Percentiles rank a stretch among this genome's conserved stretches.
Evolutionary conservation across 2,329 filamentous ascomycete species (phyloP).

Genomic region (Aspergillus pseudoviridinutans): DNA sequence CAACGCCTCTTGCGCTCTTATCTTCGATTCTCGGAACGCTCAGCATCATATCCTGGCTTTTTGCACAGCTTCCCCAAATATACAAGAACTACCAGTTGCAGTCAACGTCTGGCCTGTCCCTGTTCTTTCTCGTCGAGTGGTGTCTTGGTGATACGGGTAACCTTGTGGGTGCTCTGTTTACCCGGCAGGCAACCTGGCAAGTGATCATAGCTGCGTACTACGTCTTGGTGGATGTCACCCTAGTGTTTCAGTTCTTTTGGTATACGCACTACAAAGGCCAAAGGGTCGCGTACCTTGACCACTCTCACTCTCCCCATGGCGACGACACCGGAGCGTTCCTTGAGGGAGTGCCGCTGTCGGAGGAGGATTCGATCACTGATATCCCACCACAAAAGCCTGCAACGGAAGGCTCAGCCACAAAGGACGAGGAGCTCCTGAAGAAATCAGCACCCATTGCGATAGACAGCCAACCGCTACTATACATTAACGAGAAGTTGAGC

Average conservation of each 20-base stretch:
- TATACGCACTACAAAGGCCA: constrained; percentile 56
- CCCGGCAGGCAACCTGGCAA: constrained; percentile 63
- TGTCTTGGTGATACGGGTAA: constrained; percentile 62
- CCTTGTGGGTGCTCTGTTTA: constrained; percentile 59
- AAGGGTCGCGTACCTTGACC: constrained; percentile 33
- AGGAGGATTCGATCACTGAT: constrained; percentile 22
- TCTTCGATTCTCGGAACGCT: constrained; percentile 58
- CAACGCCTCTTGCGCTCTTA: constrained; percentile 58
- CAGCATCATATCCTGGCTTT: constrained; percentile 65
- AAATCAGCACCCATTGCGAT: constrained; percentile 16
- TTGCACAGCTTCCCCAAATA: constrained; percentile 66
- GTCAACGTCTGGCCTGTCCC: constrained; percentile 61
- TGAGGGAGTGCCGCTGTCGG: constrained; percentile 36
- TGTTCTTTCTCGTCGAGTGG: constrained; percentile 65
- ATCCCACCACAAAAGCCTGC: constrained; percentile 13
- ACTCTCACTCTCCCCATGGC: constrained; percentile 25
- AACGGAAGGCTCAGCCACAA: constrained; percentile 20
- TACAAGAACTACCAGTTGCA: constrained; percentile 63
- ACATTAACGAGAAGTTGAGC: constrained; percentile 33
- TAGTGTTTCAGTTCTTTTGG: constrained; percentile 63
- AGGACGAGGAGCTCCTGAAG: constrained; percentile 25
- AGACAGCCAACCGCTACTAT: constrained; percentile 23
- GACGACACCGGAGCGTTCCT: constrained; percentile 27
- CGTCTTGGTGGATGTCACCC: constrained; percentile 59
- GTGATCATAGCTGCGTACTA: constrained; percentile 63